phyloP scores from a whole-genome alignment of 108 stramenopile species.

The Skeletonema tropicum region DNA sequence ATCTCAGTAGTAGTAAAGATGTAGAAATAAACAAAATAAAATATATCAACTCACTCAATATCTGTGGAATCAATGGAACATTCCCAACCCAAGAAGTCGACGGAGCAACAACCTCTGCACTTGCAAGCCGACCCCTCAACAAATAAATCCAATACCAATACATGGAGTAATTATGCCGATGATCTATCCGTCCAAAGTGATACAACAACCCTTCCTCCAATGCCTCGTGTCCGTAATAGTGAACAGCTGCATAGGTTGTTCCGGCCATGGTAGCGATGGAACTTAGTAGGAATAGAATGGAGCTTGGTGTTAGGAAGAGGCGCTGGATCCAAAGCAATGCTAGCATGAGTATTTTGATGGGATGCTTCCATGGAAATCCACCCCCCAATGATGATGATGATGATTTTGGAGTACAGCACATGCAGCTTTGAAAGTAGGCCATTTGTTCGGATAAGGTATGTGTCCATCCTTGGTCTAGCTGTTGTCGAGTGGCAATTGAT shows the following conservation, averaged over 20 bases:
- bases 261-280: conserved; percentile 58
- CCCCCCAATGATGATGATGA: not conserved
- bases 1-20: no score
- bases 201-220: conserved; percentile 91
- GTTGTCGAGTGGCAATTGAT: not conserved
- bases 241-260: conserved; percentile 64
- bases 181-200: conserved; percentile 95
- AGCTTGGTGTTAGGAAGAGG: conserved; percentile 45
- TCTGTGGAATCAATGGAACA: conserved; percentile 13
- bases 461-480: conserved; percentile 16
- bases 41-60: conserved; percentile 28
- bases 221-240: conserved; percentile 75
- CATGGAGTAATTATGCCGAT: conserved; percentile 91
- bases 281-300: conserved; percentile 68
- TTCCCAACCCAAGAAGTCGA: conserved; percentile 1
- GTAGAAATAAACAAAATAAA: not conserved
- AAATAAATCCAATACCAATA: conserved; percentile 95
- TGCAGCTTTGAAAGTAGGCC: conserved; percentile 17
- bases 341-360: conserved; percentile 20
- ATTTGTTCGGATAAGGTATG: conserved; percentile 25
- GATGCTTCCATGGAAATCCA: conserved; percentile 49
- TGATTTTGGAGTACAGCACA: conserved; percentile 22
- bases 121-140: conserved; percentile 42
- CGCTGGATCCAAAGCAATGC: conserved; percentile 36
- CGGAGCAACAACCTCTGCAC: conserved; percentile 2